Base-by-base conservation (phyloP, 768 basidiomycete species). In the Wakefieldia striispora region DNA sequence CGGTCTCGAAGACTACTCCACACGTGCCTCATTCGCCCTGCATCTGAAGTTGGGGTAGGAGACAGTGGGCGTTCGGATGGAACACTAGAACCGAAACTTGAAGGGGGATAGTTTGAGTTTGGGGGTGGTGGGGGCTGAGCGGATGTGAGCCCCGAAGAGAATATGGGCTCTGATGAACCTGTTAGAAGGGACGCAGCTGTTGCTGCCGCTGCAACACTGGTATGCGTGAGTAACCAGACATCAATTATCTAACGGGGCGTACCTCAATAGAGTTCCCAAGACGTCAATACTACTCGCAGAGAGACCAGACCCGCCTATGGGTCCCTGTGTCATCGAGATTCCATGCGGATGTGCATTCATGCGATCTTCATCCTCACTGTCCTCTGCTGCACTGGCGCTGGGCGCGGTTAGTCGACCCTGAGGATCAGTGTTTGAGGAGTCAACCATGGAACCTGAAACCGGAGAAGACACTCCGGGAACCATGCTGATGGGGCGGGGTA, bases 161-260 rank as follows among this genome's bases (percentile, higher is more conserved):
- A 75, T 38, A 88, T 78, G 11, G 82, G 77, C 42, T 84, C 80
- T 4, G 83, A 80, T 20, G 83, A 79, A 31, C 87, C 87, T 1
- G 84, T 83, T n/a, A 89, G 75, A 24, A 90, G 76, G 3, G 91
- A 92, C 8, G 88, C 88, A 2, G 91, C 90, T 1, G 90, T 91
- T n/a, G 91, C 91, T 10, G 91, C 88, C n/a, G 91, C 89, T 4
- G 91, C 91, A 27, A 92, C 91, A 58, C 91, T 12, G 19, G 41
- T 41, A 20, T 36, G 19, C 27, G 12, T 42, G 26, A 16, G 23
- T 21, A 39, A 19, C 6, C 2, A 40, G 3, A 26, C n/a, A n/a
- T n/a, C n/a, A n/a, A n/a, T n/a, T 14, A 1, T 3, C 26, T 33
- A 31, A 38, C 43, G 37, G 41, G 21, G 52, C 77, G 41, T 60